These are phyloP conservation scores for Trichoderma asperellum DNA, from an alignment of 2,329 filamentous ascomycete genomes.

Conservation along the genomic window DNA sequence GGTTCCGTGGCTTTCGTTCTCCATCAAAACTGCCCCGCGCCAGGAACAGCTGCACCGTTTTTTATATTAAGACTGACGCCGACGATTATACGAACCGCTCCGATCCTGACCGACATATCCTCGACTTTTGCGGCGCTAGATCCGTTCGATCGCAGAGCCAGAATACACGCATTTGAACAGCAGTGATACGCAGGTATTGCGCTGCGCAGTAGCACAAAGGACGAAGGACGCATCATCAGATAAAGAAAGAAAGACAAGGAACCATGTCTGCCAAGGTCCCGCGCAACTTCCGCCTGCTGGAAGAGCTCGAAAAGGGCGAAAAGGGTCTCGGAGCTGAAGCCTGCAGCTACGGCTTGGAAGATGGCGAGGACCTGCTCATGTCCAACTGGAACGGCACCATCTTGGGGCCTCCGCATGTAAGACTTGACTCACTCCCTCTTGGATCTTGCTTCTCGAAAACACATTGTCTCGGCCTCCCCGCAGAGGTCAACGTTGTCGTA, in stretches of 20 bases:
- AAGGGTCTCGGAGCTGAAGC: conserved; percentile 96
- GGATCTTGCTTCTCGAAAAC: neutral
- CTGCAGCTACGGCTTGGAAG: conserved; percentile 94
- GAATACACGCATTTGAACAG: neutral
- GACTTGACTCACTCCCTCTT: neutral
- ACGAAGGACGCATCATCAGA: neutral
- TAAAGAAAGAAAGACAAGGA: neutral
- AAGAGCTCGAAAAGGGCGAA: conserved; percentile 98
- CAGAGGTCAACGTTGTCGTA: neutral
- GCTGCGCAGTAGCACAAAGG: neutral
- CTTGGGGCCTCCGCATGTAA: conserved; percentile 90
- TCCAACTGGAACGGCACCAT: conserved; percentile 99
- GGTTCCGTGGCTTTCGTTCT: neutral
- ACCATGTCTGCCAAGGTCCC: conserved; percentile 67
- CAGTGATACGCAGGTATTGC: neutral
- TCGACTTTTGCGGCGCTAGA: neutral
- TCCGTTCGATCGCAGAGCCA: neutral
- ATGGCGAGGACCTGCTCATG: conserved; percentile 94
- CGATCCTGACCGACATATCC: neutral
- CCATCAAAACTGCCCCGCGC: conserved; percentile 32
- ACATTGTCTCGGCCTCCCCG: neutral
- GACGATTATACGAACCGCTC: neutral
- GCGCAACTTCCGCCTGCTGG: conserved; percentile 92
- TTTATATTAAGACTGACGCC: neutral
- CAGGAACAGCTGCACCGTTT: conserved; percentile 10